Evolutionary conservation across 164 flowering plant genomes (phyloP).

Genomic region (Umbellularia californica): DNA sequence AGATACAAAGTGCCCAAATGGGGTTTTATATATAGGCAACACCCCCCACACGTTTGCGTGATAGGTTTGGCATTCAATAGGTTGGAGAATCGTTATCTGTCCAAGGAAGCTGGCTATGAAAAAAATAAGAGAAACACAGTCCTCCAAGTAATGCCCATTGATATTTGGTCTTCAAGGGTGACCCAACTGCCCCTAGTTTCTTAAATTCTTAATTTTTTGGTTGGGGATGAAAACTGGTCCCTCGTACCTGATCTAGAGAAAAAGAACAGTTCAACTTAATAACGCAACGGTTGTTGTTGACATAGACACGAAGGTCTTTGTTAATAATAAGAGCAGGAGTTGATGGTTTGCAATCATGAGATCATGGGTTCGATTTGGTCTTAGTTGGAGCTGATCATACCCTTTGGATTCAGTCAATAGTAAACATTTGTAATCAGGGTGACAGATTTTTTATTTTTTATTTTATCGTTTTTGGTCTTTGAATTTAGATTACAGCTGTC

Average conservation of each 20-base stretch:
- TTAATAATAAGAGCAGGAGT: too few species aligned
- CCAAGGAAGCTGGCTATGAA: neutral
- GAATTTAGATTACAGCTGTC: too few species aligned
- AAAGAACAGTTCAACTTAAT: neutral
- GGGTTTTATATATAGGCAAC: neutral
- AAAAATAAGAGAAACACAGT: neutral
- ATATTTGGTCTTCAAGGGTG: neutral
- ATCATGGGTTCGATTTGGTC: too few species aligned
- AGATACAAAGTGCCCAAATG: neutral
- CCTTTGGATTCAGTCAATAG: too few species aligned
- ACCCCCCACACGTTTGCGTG: conserved; percentile 13
- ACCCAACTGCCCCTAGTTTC: neutral
- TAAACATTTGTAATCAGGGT: too few species aligned
- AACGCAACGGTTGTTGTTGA: too few species aligned
- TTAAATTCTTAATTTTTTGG: neutral
- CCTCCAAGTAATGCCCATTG: neutral
- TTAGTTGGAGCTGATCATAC: too few species aligned
- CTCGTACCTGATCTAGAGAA: too few species aligned
- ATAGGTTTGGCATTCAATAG: neutral
- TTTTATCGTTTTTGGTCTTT: too few species aligned
- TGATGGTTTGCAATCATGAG: too few species aligned
- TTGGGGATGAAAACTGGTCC: neutral
- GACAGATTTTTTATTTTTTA: too few species aligned
- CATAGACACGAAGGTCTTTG: too few species aligned
- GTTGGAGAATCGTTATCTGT: neutral